phyloP scores from a whole-genome alignment of 306 rosid genomes.

The Cicer pinnatifidum region DNA sequence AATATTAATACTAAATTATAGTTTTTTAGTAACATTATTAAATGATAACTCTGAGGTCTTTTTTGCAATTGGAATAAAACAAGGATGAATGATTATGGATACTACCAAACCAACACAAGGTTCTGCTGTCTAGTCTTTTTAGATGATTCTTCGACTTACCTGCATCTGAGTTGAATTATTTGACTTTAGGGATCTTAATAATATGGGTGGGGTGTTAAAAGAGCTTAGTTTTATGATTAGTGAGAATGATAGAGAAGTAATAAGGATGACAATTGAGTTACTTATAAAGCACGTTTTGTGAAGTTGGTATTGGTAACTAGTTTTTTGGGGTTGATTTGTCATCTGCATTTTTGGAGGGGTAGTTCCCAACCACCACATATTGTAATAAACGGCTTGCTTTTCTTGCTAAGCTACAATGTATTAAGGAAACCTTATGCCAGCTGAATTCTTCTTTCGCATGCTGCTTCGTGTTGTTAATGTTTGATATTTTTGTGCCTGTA shows the following conservation, averaged over 20 bases:
- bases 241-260: conserved; percentile 45
- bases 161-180: conserved; percentile 22
- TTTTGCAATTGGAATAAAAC: conserved; percentile 47
- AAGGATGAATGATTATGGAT: conserved; percentile 35
- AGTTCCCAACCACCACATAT: background rate
- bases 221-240: conserved; percentile 36
- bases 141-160: conserved; percentile 35
- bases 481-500: background rate
- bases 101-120: conserved; percentile 4
- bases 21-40: background rate
- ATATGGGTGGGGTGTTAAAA: conserved; percentile 39
- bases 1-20: background rate
- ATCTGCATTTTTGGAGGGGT: conserved; percentile 37
- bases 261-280: conserved; percentile 40
- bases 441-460: conserved; percentile 17
- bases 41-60: conserved; percentile 19
- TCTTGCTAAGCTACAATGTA: background rate
- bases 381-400: conserved; percentile 10
- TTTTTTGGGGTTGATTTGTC: conserved; percentile 9
- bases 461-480: conserved; percentile 24
- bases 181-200: conserved; percentile 26
- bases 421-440: conserved; percentile 7
- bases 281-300: conserved; percentile 11
- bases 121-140: conserved; percentile 10
- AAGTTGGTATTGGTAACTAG: background rate